Conservation (phyloP, 768 basidiomycete genomes). For the Myochromella boudieri region DNA sequence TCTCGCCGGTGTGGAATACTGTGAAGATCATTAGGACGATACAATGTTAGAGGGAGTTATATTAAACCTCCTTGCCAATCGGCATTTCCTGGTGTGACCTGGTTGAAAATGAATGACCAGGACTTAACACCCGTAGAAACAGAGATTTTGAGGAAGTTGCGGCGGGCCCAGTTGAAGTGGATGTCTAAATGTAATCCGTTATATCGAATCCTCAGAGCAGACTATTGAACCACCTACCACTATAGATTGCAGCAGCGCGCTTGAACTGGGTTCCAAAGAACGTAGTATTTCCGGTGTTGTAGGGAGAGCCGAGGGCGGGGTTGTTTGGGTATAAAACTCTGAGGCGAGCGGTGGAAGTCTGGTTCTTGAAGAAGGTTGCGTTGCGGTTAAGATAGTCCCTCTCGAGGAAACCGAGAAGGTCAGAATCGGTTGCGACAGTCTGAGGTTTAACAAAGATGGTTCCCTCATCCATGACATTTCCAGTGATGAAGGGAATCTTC, state of each 20-base stretch:
- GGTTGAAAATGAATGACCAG: constrained; percentile 18
- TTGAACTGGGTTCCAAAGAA: constrained; percentile 27
- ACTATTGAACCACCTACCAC: constrained; percentile 5
- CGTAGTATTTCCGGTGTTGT: constrained; percentile 38
- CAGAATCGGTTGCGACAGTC: constrained; percentile 12
- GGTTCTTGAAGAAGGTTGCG: constrained; percentile 18
- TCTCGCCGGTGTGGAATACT: constrained; percentile 20
- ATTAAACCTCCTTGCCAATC: constrained; percentile 19
- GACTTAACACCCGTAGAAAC: constrained; percentile 10
- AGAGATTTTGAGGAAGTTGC: constrained; percentile 15
- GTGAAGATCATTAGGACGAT: not conserved
- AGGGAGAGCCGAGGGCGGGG: constrained; percentile 42
- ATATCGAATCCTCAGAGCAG: not conserved
- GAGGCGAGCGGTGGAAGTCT: constrained; percentile 19
- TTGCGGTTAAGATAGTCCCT: constrained; percentile 20
- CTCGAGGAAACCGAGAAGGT: constrained; percentile 19
- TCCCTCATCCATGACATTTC: constrained; percentile 20
- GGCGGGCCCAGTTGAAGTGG: constrained; percentile 20
- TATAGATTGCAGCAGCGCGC: constrained; percentile 19
- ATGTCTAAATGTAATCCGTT: constrained; percentile 10
- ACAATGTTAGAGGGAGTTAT: not conserved
- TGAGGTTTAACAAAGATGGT: constrained; percentile 21
- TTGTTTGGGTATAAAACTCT: constrained; percentile 39
- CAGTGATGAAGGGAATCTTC: constrained; percentile 19
- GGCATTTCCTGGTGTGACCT: constrained; percentile 10